Evolutionary conservation across 805 yeast genomes (phyloP).

Genomic region (Vanderwaltozyma verrucispora): DNA sequence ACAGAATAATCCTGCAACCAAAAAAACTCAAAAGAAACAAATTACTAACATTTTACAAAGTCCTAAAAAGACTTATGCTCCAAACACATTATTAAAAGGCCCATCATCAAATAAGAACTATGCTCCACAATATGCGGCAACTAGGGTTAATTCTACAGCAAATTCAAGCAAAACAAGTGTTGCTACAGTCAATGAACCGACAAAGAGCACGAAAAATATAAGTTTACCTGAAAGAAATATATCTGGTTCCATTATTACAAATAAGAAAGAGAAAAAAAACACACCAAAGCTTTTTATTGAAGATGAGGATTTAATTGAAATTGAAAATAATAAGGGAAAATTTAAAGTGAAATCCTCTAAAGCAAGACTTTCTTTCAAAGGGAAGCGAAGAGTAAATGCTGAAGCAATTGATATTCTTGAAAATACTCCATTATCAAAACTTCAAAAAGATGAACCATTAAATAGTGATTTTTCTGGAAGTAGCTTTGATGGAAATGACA

Average conservation of each 20-base stretch:
- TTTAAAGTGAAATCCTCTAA: neutral
- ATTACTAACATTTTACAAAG: neutral
- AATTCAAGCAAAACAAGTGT: neutral
- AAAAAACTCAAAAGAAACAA: neutral
- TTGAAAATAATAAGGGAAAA: neutral
- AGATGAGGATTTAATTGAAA: neutral
- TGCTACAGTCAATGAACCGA: neutral
- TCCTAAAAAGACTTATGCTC: conserved; percentile 2
- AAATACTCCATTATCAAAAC: neutral
- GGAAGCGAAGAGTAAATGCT: conserved; percentile 9
- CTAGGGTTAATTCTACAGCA: neutral
- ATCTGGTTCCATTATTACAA: too few relatives aligned
- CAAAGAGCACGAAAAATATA: neutral
- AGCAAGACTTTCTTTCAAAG: neutral
- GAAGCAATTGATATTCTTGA: conserved; percentile 11
- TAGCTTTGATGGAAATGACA: conserved; percentile 4
- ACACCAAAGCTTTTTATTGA: too few relatives aligned
- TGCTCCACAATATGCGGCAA: too few relatives aligned
- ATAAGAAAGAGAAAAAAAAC: too few relatives aligned
- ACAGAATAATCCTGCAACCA: neutral
- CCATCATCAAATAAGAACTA: too few relatives aligned
- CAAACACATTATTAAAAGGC: too few relatives aligned
- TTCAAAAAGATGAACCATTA: neutral
- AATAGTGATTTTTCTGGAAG: neutral
- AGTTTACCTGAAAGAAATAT: neutral